Evolutionary conservation across 2,329 filamentous ascomycete species (phyloP), one percentile per base, ranked within the genome.

Genomic region (Acephala macrosclerotiorum): DNA sequence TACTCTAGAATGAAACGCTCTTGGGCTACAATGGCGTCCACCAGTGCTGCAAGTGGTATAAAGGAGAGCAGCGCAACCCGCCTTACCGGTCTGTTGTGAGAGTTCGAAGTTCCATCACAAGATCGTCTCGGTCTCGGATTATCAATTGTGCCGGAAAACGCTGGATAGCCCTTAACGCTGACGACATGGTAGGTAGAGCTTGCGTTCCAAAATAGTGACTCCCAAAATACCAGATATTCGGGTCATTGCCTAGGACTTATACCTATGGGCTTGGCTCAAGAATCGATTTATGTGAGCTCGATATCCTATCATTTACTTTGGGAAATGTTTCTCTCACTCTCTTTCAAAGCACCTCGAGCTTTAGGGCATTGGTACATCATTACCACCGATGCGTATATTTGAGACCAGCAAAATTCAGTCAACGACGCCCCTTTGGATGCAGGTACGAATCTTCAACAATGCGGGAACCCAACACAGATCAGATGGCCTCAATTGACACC

Each of bases 391-490:
- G 18, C 38, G 38, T n/a, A 42, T n/a, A 33, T 33, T 33, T 33
- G 29, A 33, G 29, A 33, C n/a, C 45, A 49, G 45, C n/a, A 49
- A 25, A 7, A 20, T 6, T 25, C 45, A 49, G 29, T 33, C 45
- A 49, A 5, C 16, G 40, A 42, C 45, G 20, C 49, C 49, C 49
- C 49, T 53, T 33, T 33, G 8, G 49, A 33, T 53, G 49, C 49
- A 53, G 49, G 49, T 53, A 53, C 49, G 14, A 53, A 29, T 53
- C 49, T 53, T 53, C 49, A 53, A 29, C 22, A 33, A 42, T 42
- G 38, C 26, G 25, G 26, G 4, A 33, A 18, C 49, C 25, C 49
- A 18, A 53, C 26, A 7, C 12, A 29, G 49, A 53, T 18, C 49
- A 33, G 49, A 33, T 53, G 49, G 25, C 49, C 49, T 1, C 9